These are phyloP conservation scores for Pleurotus ostreatus DNA, from an alignment of 768 basidiomycete genomes.

Conservation along the genomic window DNA sequence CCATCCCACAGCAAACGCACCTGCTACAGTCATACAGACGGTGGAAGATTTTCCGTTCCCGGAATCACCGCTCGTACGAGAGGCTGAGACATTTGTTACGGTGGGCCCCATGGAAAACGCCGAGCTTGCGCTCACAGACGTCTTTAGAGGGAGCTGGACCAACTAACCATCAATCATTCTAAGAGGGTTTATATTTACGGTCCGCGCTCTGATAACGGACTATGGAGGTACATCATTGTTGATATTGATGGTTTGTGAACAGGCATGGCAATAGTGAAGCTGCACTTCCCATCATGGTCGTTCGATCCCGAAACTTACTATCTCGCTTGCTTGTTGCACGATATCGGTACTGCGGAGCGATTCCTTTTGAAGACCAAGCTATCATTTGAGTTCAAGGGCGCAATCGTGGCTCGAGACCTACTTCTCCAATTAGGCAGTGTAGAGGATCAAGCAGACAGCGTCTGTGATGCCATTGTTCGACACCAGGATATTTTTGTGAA, in stretches of 20 bases:
- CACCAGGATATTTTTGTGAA: slow-evolving; percentile 46
- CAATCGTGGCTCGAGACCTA: slow-evolving; percentile 45
- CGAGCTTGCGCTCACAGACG: not conserved
- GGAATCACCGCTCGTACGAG: slow-evolving; percentile 31
- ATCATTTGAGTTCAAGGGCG: slow-evolving; percentile 55
- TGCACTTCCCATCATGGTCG: slow-evolving; percentile 44
- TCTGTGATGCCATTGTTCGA: slow-evolving; percentile 47
- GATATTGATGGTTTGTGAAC: not conserved
- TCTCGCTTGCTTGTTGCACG: slow-evolving; percentile 47
- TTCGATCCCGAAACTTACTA: slow-evolving; percentile 44
- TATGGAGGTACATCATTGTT: not conserved
- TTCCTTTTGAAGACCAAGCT: slow-evolving; percentile 50
- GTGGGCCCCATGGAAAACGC: slow-evolving; percentile 16
- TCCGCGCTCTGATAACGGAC: slow-evolving; percentile 13
- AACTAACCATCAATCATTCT: slow-evolving; percentile 44
- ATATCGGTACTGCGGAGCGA: slow-evolving; percentile 45
- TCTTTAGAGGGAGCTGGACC: slow-evolving; percentile 36
- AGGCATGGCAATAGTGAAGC: slow-evolving; percentile 45
- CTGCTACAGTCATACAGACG: slow-evolving; percentile 38
- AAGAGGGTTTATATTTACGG: slow-evolving; percentile 50
- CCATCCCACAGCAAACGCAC: slow-evolving; percentile 35
- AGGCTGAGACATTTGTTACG: slow-evolving; percentile 36
- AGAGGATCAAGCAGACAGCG: slow-evolving; percentile 48
- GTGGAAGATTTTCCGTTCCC: slow-evolving; percentile 40
- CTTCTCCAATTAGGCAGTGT: slow-evolving; percentile 37